Evolutionary conservation across 176 grass and related monocot genomes (phyloP).

Genomic region (Rhynchospora pubera): DNA sequence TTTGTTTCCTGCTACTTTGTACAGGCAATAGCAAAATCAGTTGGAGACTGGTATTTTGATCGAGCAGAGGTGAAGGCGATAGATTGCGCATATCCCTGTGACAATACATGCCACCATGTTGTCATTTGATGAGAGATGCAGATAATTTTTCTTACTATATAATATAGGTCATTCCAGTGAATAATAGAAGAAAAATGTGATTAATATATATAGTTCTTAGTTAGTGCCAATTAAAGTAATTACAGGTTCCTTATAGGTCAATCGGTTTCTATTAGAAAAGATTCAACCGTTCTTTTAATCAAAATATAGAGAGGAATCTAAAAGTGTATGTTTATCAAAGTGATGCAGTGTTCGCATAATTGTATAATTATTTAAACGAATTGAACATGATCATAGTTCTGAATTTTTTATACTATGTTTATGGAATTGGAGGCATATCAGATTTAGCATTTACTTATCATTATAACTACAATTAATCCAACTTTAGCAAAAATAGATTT

Average conservation of each 20-base stretch:
- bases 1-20: neutral
- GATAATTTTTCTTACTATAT: neutral
- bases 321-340: neutral
- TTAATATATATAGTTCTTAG: neutral
- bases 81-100: conserved; percentile 74
- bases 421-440: neutral
- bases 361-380: neutral
- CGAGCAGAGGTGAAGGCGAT: conserved; percentile 61
- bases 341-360: neutral
- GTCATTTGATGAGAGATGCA: conserved; percentile 15
- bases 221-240: neutral
- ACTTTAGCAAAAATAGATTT: too few relatives aligned
- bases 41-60: conserved; percentile 84
- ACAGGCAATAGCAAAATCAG: conserved; percentile 62
- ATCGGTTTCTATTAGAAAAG: neutral
- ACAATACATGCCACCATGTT: conserved; percentile 57
- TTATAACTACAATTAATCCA: too few relatives aligned
- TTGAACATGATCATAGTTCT: neutral
- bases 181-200: neutral
- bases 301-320: neutral
- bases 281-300: too few relatives aligned
- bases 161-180: neutral
- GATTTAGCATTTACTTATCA: too few relatives aligned
- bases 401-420: neutral
- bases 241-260: neutral